Evolutionary conservation across 352 stramenopile genomes (phyloP).

Genomic region (Phytopythium litorale): DNA sequence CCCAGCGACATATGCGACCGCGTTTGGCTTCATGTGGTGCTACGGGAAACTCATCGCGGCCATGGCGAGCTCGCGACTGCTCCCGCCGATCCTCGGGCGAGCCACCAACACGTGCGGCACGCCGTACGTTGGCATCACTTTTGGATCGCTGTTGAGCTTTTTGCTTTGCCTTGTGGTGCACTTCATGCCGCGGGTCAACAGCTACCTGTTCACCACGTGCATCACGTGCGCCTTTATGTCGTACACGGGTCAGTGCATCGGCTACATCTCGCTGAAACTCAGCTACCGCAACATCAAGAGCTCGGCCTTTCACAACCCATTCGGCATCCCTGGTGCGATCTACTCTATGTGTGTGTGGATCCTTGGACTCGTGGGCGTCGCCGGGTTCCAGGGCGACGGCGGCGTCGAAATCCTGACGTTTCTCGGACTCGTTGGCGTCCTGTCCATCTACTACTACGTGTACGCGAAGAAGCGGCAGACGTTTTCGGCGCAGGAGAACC

Average conservation of each 20-base stretch:
- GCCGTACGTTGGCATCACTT: slow-evolving; percentile 8
- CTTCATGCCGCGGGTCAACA: slow-evolving; percentile 2
- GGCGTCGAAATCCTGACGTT: slow-evolving; percentile 9
- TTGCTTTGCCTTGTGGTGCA: slow-evolving; percentile 12
- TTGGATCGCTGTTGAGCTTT: slow-evolving; percentile 9
- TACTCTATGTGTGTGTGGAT: slow-evolving; percentile 16
- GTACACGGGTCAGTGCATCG: slow-evolving; percentile 25
- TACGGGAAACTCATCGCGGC: slow-evolving; percentile 36
- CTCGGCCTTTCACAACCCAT: slow-evolving; percentile 13
- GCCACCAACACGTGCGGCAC: slow-evolving; percentile 4
- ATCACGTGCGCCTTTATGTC: slow-evolving; percentile 20
- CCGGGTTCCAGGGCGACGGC: slow-evolving; percentile 11
- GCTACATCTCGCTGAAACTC: slow-evolving; percentile 21
- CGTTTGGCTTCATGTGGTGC: slow-evolving; percentile 38
- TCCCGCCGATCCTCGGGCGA: slow-evolving; percentile 11
- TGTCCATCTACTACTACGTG: slow-evolving; percentile 16
- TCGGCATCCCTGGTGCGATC: slow-evolving; percentile 15
- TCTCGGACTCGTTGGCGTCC: slow-evolving; percentile 3
- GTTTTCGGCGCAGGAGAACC: slow-evolving; percentile 15
- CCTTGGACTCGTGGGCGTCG: slow-evolving; percentile 6
- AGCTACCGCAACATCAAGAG: slow-evolving; percentile 20
- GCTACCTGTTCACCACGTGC: slow-evolving; percentile 16
- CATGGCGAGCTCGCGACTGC: slow-evolving; percentile 24
- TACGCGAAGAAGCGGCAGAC: slow-evolving; percentile 16
- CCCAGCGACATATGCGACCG: slow-evolving; percentile 34